Evolutionary conservation across 495 filamentous ascomycete genomes (phyloP), one percentile per base, ranked within the genome.

Genomic region (Aspergillus sparsus): DNA sequence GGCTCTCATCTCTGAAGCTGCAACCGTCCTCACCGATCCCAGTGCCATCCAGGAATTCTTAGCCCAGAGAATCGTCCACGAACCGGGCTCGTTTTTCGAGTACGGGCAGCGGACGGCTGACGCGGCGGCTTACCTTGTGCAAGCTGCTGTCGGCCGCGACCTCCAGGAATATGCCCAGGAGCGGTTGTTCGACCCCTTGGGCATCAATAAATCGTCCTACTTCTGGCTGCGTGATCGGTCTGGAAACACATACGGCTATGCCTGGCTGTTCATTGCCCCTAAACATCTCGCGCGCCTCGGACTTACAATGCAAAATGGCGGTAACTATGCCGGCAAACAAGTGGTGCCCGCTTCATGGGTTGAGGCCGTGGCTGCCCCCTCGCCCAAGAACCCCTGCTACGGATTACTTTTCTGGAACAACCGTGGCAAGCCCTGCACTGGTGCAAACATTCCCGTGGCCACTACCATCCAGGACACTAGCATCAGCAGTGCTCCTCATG

Each of bases 321-420:
- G 42, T 16, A 16, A 46, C 12, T 46, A 46, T 12, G 42, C 42
- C 42, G 42, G 42, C 12, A 46, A 46, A 46, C 42, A 46, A 8
- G 42, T 46, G 13, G 42, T 46, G 42, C 42, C 42, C 42, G 11
- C 11, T 5, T 13, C 2, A 3, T 46, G 42, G 42, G 42, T 46
- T 8, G 12, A 46, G 15, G 42, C 42, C 3, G 42, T 46, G 12
- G 42, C 42, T 16, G 15, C 8, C 11, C 42, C 42, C 42, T 46
- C 42, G 12, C 42, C 42, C 42, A 46, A 46, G 42, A 46, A 46
- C 42, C 42, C 42, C 15, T 46, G 42, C 42, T 46, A 46, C 42
- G 42, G 42, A 16, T 16, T n/a, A 13, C 42, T 46, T 0, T 46
- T 46, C 42, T 46, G 42, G 42, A 46, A 46, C 42, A 46, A 46